Evolutionary conservation across 306 rosid species (phyloP).

Genomic region (Acacia confusa): DNA sequence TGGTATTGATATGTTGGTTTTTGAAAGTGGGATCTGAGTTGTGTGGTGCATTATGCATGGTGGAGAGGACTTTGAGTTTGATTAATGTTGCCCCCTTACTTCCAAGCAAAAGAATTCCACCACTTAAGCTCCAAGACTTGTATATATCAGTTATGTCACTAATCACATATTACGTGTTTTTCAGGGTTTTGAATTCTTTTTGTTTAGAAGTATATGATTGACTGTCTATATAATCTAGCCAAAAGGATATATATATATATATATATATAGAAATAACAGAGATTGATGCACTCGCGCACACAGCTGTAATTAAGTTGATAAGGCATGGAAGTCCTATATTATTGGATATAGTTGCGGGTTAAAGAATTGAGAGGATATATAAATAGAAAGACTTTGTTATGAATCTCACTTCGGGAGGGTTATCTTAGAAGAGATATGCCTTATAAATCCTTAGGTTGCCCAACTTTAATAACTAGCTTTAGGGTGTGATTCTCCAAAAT

Average conservation of each 20-base stretch:
- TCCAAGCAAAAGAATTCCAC: slow-evolving; percentile 42
- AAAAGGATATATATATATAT: neutral
- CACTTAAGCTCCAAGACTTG: slow-evolving; percentile 39
- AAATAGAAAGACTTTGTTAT: neutral
- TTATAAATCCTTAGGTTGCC: too few species aligned
- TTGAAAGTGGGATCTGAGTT: neutral
- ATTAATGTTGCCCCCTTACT: slow-evolving; percentile 51
- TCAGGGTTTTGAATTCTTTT: neutral
- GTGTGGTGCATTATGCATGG: neutral
- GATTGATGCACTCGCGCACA: neutral
- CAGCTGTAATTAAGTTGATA: too few species aligned
- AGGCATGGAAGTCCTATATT: neutral
- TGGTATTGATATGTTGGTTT: neutral
- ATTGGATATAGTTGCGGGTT: neutral
- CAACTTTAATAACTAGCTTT: too few species aligned
- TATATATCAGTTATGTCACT: neutral
- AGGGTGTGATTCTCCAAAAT: too few species aligned
- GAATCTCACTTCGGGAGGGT: neutral
- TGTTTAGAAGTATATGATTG: neutral
- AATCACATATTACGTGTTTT: slow-evolving; percentile 21
- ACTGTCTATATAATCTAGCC: neutral
- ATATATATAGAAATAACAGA: neutral
- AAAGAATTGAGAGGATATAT: neutral
- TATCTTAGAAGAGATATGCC: too few species aligned
- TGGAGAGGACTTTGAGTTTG: slow-evolving; percentile 44